phyloP scores from a whole-genome alignment of 2,329 filamentous ascomycete genomes.

The Stagonosporopsis chrysanthemi region DNA sequence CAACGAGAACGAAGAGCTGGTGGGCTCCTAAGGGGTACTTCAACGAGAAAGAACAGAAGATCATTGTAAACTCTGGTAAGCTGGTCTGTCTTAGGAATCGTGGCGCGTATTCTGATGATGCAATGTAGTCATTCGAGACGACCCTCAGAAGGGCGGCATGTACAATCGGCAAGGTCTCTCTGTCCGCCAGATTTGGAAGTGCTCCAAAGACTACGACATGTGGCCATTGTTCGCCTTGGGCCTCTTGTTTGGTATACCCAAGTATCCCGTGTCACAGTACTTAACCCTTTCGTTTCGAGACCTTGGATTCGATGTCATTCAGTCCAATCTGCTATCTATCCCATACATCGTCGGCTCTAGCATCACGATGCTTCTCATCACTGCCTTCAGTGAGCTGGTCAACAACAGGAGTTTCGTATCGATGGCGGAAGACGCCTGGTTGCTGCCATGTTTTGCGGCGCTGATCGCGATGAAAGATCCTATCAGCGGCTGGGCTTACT shows the following conservation, averaged over 20 bases:
- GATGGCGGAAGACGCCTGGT: constrained; percentile 22
- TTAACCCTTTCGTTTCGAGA: constrained; percentile 58
- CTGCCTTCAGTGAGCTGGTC: constrained; percentile 19
- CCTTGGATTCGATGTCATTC: constrained; percentile 67
- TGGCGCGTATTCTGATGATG: neutral
- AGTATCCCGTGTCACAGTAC: constrained; percentile 16
- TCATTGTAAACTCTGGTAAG: constrained; percentile 62
- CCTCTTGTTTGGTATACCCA: constrained; percentile 22
- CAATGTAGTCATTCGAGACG: constrained; percentile 58
- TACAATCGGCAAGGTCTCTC: constrained; percentile 62
- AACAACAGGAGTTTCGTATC: constrained; percentile 23
- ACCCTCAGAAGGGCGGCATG: constrained; percentile 63
- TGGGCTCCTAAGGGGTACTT: constrained; percentile 62
- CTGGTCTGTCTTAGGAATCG: neutral
- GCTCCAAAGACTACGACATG: constrained; percentile 32
- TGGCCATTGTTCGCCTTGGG: constrained; percentile 35
- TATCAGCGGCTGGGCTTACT: constrained; percentile 56
- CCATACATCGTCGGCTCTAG: constrained; percentile 34
- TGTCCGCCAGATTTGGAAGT: constrained; percentile 24
- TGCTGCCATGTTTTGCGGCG: constrained; percentile 21
- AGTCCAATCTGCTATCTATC: constrained; percentile 68
- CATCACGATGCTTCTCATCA: constrained; percentile 24
- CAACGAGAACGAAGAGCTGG: constrained; percentile 62
- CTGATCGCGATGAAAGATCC: constrained; percentile 19
- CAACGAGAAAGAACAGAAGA: constrained; percentile 68